phyloP scores from a whole-genome alignment of 2,329 filamentous ascomycete genomes.

The Allantophomopsis lycopodina region DNA sequence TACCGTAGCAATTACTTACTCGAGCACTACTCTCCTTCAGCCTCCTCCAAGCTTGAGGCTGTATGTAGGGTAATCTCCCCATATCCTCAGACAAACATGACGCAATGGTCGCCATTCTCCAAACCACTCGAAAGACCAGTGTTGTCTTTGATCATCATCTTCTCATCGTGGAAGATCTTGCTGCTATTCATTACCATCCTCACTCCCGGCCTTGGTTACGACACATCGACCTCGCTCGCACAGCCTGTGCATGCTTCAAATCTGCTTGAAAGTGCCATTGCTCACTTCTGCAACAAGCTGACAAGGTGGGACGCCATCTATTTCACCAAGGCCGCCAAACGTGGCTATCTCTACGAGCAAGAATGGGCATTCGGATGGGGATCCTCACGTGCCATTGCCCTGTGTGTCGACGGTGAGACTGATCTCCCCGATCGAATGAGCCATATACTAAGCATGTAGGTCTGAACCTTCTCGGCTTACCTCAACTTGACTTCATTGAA shows the following conservation, averaged over 20 bases:
- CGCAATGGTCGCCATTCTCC: no score
- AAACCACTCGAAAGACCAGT: background rate
- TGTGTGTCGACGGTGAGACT: slow-evolving; percentile 10
- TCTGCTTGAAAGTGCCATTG: slow-evolving; percentile 8
- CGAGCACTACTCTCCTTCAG: no score
- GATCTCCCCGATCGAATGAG: background rate
- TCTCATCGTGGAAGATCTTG: slow-evolving; percentile 51
- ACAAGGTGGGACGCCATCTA: slow-evolving; percentile 76
- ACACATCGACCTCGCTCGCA: slow-evolving; percentile 56
- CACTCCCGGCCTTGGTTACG: slow-evolving; percentile 50
- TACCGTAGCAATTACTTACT: no score
- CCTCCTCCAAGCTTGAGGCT: no score
- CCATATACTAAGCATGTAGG: slow-evolving; percentile 5
- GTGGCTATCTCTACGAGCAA: slow-evolving; percentile 63
- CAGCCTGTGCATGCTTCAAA: slow-evolving; percentile 9
- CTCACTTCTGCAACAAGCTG: slow-evolving; percentile 28
- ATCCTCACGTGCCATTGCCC: slow-evolving; percentile 26
- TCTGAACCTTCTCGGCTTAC: slow-evolving; percentile 14
- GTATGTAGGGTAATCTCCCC: no score
- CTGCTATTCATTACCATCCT: slow-evolving; percentile 46
- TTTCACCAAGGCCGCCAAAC: slow-evolving; percentile 46
- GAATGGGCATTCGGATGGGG: slow-evolving; percentile 70
- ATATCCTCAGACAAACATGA: no score
- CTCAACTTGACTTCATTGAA: slow-evolving; percentile 21
- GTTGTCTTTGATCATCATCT: slow-evolving; percentile 17